Base-by-base conservation (phyloP, 1,284 basidiomycete species). In the Waitea zeae region DNA sequence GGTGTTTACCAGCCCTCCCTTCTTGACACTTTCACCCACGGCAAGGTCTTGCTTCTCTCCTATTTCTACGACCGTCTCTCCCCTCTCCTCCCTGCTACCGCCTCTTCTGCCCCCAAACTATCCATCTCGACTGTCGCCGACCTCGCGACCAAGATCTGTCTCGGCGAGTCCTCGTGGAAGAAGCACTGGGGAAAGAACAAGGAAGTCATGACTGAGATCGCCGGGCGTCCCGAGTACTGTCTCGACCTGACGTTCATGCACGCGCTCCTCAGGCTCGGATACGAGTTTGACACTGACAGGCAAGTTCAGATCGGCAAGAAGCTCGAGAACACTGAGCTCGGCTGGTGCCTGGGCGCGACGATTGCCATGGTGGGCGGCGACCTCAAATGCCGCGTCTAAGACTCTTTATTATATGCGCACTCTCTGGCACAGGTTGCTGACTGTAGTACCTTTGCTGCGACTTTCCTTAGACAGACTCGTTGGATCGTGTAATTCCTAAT, bases 1-100 rank as follows among this genome's bases (percentile, higher is more conserved):
- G 93, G 93, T 24, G 88, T 96, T 18, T 97, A 98, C 61, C 93
- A 97, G 53, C 95, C 93, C 1, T 82, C 82, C n/a, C 65, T 97
- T 18, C 65, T 86, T 43, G 82, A 93, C 43, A 81, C 86, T 4
- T 97, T 97, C 70, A 66, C 73, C 3, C 53, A 61, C 14, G 84
- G 84, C 41, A 75, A 76, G 48, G 66, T 89, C 43, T 68, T 90
- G 18, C 70, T 92, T 6, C 67, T 96, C 1, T 96, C 92, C 18
- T 98, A 97, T 67, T 97, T 98, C 59, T 95, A 89, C 61, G 93
- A 97, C 62, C 83, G 95, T 27, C 65, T 95, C 40, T 59, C 66
- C 27, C 93, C 90, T 0, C 71, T 97, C 39, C 65, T 92, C 30
- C 56, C 60, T 32, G 51, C 47, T 11, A 43, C 42, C 18, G 38